Percentiles rank a stretch among this genome's conserved stretches.
phyloP scores from a whole-genome alignment of 2,329 filamentous ascomycete species.

The Claviceps paspali region DNA sequence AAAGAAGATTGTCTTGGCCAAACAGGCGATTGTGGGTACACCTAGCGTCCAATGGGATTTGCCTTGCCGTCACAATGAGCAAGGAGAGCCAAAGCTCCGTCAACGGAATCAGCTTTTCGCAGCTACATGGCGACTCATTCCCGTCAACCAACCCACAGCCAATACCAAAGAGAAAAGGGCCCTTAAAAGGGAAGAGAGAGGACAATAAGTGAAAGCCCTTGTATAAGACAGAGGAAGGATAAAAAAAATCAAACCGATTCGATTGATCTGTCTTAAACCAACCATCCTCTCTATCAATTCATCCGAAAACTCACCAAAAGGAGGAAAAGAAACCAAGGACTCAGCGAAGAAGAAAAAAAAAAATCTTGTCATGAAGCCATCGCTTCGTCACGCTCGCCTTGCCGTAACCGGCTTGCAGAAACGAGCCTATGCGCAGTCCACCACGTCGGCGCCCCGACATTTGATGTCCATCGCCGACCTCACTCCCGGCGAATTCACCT shows the following conservation, averaged over 20 bases:
- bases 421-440: conserved; percentile 27
- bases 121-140: no score
- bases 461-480: conserved; percentile 85
- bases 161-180: background rate
- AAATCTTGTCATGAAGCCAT: conserved; percentile 19
- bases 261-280: no score
- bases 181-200: background rate
- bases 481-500: conserved; percentile 60
- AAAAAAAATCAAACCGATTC: no score
- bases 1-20: no score
- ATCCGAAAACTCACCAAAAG: background rate
- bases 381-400: conserved; percentile 19
- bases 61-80: no score
- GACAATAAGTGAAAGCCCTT: background rate
- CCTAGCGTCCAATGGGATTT: no score
- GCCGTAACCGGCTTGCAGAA: conserved; percentile 22
- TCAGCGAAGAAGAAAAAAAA: background rate
- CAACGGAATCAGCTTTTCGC: no score
- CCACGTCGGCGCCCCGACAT: conserved; percentile 49
- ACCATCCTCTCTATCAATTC: no score
- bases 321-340: background rate
- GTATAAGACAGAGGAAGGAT: no score
- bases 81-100: no score
- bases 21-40: no score
- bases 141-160: no score